Conservation (phyloP, 106 monocot genomes). For the Hemerocallis citrina region DNA sequence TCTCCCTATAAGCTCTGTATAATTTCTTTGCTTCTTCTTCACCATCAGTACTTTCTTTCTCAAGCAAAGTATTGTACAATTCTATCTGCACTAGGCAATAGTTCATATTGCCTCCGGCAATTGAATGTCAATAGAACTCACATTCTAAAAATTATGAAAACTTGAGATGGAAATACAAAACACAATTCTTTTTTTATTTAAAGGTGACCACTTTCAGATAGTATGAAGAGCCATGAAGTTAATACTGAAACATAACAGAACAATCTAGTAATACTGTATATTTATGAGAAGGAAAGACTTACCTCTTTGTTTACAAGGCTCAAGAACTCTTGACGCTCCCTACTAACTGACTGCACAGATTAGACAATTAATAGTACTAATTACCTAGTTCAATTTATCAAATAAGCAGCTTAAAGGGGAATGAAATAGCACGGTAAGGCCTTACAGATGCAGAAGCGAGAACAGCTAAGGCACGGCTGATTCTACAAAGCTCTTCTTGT, state of each 20-base stretch:
- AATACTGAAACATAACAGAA: not conserved
- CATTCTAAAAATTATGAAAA: too few relatives aligned
- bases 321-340: constrained; percentile 15
- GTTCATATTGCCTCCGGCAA: not conserved
- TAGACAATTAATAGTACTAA: not conserved
- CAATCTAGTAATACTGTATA: not conserved
- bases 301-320: constrained; percentile 16
- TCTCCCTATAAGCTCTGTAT: constrained; percentile 54
- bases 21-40: constrained; percentile 93
- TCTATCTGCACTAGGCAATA: constrained; percentile 43
- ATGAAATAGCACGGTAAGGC: not conserved
- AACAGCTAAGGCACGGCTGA: constrained; percentile 85
- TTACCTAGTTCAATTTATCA: not conserved
- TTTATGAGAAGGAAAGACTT: not conserved
- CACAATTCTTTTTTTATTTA: too few relatives aligned
- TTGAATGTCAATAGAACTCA: not conserved
- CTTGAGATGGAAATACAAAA: too few relatives aligned
- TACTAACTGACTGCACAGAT: constrained; percentile 11
- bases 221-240: not conserved
- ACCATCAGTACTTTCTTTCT: constrained; percentile 84
- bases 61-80: constrained; percentile 77
- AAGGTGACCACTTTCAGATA: not conserved
- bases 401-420: too few relatives aligned
- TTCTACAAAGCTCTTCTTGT: constrained; percentile 70
- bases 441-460: constrained; percentile 52